These are phyloP conservation scores for Arachis stenosperma DNA, from an alignment of 306 rosid genomes.

Conservation along the genomic window DNA sequence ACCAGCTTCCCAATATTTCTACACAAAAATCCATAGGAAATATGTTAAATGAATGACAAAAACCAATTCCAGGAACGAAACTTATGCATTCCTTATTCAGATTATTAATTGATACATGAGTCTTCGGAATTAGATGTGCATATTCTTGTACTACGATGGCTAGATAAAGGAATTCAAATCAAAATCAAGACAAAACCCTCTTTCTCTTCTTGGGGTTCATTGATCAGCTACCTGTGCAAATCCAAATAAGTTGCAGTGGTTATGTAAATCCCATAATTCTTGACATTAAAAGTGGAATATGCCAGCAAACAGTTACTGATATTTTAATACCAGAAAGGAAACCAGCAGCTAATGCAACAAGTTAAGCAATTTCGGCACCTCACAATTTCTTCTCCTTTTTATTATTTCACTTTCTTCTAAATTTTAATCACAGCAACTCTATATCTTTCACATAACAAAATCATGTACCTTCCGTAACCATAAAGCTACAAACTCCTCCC, in stretches of 20 bases:
- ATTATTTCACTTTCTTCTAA: not conserved
- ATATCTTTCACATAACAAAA: not conserved
- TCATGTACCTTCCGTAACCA: too few relatives aligned
- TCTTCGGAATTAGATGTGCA: not conserved
- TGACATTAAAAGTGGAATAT: not conserved
- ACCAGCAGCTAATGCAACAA: not conserved
- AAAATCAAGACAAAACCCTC: not conserved
- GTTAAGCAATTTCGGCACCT: not conserved
- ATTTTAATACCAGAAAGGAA: too few relatives aligned
- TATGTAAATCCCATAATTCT: not conserved
- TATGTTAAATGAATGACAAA: too few relatives aligned
- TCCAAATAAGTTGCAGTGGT: not conserved
- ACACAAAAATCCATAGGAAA: conserved; percentile 31
- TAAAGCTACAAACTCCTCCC: too few relatives aligned
- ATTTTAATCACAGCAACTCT: not conserved
- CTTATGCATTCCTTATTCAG: not conserved
- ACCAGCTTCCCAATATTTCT: conserved; percentile 98
- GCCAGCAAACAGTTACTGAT: not conserved
- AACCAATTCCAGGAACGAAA: not conserved
- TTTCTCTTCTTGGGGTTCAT: not conserved
- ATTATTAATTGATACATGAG: not conserved
- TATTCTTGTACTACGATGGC: not conserved
- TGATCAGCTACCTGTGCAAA: not conserved
- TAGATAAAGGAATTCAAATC: not conserved
- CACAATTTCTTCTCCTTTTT: not conserved